phyloP scores from a whole-genome alignment of 306 rosid genomes.

The Trichosanthes cucumerina region DNA sequence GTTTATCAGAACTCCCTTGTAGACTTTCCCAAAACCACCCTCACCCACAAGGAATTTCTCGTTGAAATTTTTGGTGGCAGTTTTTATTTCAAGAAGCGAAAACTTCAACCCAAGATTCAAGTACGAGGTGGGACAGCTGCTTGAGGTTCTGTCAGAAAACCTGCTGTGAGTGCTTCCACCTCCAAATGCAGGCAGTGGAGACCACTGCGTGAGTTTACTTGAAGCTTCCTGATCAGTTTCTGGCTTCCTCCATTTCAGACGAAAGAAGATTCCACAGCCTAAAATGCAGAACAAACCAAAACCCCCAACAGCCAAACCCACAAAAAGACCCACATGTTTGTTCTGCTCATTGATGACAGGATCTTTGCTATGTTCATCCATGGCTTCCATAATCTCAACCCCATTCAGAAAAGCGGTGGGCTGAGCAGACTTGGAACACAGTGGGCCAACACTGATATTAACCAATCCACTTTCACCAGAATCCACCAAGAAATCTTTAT shows the following conservation, averaged over 20 bases:
- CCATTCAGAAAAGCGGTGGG: slow-evolving; percentile 30
- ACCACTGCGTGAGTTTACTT: slow-evolving; percentile 13
- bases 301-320: slow-evolving; percentile 25
- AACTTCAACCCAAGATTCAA: slow-evolving; percentile 31
- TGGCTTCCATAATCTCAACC: slow-evolving; percentile 26
- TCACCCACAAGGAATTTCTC: slow-evolving; percentile 21
- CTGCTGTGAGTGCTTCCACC: slow-evolving; percentile 36
- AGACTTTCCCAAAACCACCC: slow-evolving; percentile 53
- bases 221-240: slow-evolving; percentile 10
- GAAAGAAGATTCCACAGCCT: slow-evolving; percentile 3
- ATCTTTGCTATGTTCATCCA: background rate
- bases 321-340: background rate
- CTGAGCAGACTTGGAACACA: fast-evolving
- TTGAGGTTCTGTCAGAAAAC: slow-evolving; percentile 10
- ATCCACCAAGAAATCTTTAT: slow-evolving; percentile 14
- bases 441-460: slow-evolving; percentile 17
- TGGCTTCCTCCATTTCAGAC: slow-evolving; percentile 16
- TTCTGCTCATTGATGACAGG: background rate
- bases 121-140: slow-evolving; percentile 15
- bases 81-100: slow-evolving; percentile 25
- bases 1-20: slow-evolving; percentile 20
- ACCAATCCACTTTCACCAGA: slow-evolving; percentile 9
- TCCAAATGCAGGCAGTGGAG: slow-evolving; percentile 21
- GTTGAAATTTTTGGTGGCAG: slow-evolving; percentile 32
- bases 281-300: slow-evolving; percentile 15